These are phyloP conservation scores for Pulicaria dysenterica DNA, from an alignment of 129 eudicot genomes.

Conservation along the genomic window DNA sequence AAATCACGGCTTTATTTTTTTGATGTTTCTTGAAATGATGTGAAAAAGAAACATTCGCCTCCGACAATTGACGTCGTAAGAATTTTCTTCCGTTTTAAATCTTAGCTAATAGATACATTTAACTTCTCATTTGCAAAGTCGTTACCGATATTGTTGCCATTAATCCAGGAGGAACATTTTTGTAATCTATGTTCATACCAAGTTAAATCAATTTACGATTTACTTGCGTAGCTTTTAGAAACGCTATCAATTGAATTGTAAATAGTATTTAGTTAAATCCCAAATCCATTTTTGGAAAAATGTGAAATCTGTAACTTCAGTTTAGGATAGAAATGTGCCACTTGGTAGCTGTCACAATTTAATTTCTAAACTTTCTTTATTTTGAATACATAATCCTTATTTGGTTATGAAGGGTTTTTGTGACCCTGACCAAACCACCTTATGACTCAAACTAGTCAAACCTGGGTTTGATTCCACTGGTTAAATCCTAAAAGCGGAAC, in stretches of 20 bases:
- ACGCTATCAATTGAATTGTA: background rate
- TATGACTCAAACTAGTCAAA: no score
- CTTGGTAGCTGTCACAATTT: no score
- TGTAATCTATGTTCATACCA: background rate
- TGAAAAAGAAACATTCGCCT: background rate
- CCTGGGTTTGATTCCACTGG: no score
- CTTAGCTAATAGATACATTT: background rate
- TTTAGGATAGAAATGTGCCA: slow-evolving; percentile 13
- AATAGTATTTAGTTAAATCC: background rate
- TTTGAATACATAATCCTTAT: background rate
- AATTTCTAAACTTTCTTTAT: background rate
- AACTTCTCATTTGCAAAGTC: background rate
- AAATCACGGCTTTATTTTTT: slow-evolving; percentile 32
- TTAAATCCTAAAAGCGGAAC: no score
- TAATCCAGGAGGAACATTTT: background rate
- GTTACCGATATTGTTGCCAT: background rate
- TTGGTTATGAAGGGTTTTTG: no score
- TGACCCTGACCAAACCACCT: no score
- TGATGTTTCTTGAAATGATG: background rate
- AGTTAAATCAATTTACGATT: slow-evolving; percentile 17
- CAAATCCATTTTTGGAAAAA: slow-evolving; percentile 9
- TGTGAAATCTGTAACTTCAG: background rate
- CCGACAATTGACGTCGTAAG: slow-evolving; percentile 22
- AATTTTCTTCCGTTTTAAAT: slow-evolving; percentile 2
- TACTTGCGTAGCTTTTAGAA: background rate